phyloP scores from a whole-genome alignment of 2,329 filamentous ascomycete genomes.

The Hypoxylon rubiginosum region DNA sequence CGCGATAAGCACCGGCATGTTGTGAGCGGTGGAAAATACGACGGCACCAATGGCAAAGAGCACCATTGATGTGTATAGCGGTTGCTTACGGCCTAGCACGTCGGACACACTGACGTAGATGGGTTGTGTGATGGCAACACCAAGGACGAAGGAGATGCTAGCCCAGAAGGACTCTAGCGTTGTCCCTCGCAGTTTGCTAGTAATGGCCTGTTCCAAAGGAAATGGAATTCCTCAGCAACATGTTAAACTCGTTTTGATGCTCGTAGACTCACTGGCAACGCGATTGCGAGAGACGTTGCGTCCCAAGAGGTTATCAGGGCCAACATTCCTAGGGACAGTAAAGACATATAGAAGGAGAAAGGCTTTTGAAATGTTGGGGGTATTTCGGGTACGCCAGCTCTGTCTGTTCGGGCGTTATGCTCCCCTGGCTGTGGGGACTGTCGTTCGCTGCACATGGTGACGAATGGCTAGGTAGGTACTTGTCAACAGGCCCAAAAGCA shows the following conservation, averaged over 20 bases:
- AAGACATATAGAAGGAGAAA: too few species aligned
- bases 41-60: slow-evolving; percentile 59
- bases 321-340: too few species aligned
- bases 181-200: slow-evolving; percentile 34
- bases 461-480: too few species aligned
- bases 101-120: slow-evolving; percentile 46
- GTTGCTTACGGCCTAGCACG: slow-evolving; percentile 49
- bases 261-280: slow-evolving; percentile 41
- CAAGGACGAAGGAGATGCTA: slow-evolving; percentile 48
- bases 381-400: too few species aligned
- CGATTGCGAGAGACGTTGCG: slow-evolving; percentile 41
- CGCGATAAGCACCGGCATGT: slow-evolving; percentile 50
- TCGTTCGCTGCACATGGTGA: too few species aligned
- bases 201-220: slow-evolving; percentile 46
- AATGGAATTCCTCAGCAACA: too few species aligned
- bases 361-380: too few species aligned
- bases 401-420: too few species aligned
- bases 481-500: too few species aligned
- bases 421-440: too few species aligned
- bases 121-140: slow-evolving; percentile 39
- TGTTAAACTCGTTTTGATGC: too few species aligned
- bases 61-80: slow-evolving; percentile 44
- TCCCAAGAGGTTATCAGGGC: slow-evolving; percentile 41
- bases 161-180: slow-evolving; percentile 51
- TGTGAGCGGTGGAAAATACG: slow-evolving; percentile 52